Base-by-base conservation (phyloP, 1,139 yeast genomes). In the Yamadazyma blattariae region DNA sequence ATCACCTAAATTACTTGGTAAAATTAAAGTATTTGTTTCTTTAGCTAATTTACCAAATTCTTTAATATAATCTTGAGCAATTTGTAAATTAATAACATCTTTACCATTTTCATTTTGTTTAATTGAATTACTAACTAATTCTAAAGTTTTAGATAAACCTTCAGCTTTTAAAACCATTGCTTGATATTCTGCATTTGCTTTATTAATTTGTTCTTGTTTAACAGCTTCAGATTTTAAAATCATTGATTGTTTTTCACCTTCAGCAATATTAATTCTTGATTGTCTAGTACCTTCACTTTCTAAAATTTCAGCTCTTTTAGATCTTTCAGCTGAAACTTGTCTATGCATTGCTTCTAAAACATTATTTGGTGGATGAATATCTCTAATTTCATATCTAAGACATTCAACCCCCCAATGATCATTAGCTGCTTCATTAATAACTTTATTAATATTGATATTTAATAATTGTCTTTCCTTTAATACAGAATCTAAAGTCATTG, bases 321-420 rank as follows among this genome's bases (percentile, higher is more conserved):
- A 79, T 49, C 95, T 70, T 57, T 87, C 95, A 21, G 95, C 94
- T 38, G 84, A 75, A 9, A 87, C 95, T 61, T 85, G 95, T 54
- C 92, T 76, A 59, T 86, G 95, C 95, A 86, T 86, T 27, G 95
- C 94, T 50, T 83, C 92, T 50, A 85, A 73, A n/a, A 86, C 95
- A 48, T 84, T 83, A 29, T 74, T 73, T 1, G 96, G 96, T 4
- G 95, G 96, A 52, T 86, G 90, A 39, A 87, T 86, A 54, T 87
- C 96, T 52, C 90, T 74, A 59, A 87, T 86, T 58, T 87, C 96
- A 56, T 87, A 86, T 53, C 95, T 75, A 46, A 87, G 68, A 54
- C 95, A 87, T 50, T 77, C 75, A 37, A 87, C 83, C 36, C 96
- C 96, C 96, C 96, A 87, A 42, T 65, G 66, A 33, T 78, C 89